These are phyloP conservation scores for Zasmidium angulare DNA, from an alignment of 2,329 filamentous ascomycete species.

Conservation along the genomic window DNA sequence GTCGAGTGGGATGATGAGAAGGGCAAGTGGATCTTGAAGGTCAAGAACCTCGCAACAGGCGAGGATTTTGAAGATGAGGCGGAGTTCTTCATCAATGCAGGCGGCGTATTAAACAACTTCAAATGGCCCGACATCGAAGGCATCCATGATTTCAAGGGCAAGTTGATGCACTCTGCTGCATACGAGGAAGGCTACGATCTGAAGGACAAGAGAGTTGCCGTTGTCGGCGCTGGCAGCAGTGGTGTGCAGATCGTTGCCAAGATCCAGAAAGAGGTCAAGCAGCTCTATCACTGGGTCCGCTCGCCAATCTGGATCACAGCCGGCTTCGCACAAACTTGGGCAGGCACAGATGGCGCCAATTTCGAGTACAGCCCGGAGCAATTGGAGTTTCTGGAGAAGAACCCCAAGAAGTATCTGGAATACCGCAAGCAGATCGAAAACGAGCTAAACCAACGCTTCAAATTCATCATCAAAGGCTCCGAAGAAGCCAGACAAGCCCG, in stretches of 20 bases:
- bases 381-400: conserved; percentile 38
- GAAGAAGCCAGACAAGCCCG: conserved; percentile 45
- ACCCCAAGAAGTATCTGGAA: conserved; percentile 47
- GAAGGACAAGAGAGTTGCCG: conserved; percentile 42
- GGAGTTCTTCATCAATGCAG: conserved; percentile 46
- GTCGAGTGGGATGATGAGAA: conserved; percentile 46
- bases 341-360: conserved; percentile 48
- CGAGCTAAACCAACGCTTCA: conserved; percentile 55
- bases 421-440: conserved; percentile 51
- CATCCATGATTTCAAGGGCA: conserved; percentile 43
- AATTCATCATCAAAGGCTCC: conserved; percentile 53
- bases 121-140: conserved; percentile 47
- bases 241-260: conserved; percentile 47
- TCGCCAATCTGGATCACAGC: conserved; percentile 51
- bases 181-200: conserved; percentile 44
- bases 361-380: conserved; percentile 48
- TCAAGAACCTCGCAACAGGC: conserved; percentile 37
- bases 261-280: conserved; percentile 39
- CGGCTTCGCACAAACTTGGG: conserved; percentile 49
- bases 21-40: conserved; percentile 41
- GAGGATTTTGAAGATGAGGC: conserved; percentile 34
- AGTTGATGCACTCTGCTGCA: conserved; percentile 44
- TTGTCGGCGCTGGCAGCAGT: conserved; percentile 43
- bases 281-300: conserved; percentile 44
- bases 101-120: conserved; percentile 46